Evolutionary conservation across 495 filamentous ascomycete genomes (phyloP).

Genomic region (Apodospora peruviana): DNA sequence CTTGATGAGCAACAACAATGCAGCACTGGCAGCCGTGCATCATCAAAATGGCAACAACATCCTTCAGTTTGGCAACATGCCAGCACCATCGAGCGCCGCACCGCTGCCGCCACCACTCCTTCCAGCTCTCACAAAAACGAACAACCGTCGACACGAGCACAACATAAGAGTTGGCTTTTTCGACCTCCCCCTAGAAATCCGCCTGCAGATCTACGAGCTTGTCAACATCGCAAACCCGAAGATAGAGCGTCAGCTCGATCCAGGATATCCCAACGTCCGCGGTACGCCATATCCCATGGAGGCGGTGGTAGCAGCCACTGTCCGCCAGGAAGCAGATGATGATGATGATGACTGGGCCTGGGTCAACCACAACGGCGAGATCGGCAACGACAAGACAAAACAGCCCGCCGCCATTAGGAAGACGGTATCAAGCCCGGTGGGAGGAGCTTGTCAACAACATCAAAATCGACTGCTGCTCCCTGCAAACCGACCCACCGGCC

Average conservation of each 20-base stretch:
- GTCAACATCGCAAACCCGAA: constrained; percentile 22
- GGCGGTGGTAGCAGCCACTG: constrained; percentile 9
- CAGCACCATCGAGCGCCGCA: too few species aligned
- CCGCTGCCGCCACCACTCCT: too few species aligned
- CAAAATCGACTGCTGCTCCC: constrained; percentile 17
- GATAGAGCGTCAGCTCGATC: constrained; percentile 40
- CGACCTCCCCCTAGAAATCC: constrained; percentile 28
- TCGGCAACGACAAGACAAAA: too few species aligned
- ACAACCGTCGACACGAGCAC: too few species aligned
- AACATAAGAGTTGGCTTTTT: constrained; percentile 17
- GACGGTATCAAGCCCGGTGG: neutral
- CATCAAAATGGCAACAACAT: too few species aligned
- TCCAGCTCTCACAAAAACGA: too few species aligned
- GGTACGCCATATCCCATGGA: constrained; percentile 20
- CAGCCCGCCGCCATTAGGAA: too few species aligned
- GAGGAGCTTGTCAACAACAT: neutral
- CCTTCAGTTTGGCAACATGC: too few species aligned
- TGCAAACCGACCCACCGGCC: constrained; percentile 21
- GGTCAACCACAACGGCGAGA: neutral
- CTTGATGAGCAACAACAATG: too few species aligned
- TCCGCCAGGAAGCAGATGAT: neutral
- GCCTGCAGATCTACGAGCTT: constrained; percentile 29
- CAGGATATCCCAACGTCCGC: constrained; percentile 25
- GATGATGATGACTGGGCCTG: neutral
- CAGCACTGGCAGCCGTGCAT: too few species aligned